Evolutionary conservation across 768 basidiomycete species (phyloP).

Genomic region (Suillus subaureus): DNA sequence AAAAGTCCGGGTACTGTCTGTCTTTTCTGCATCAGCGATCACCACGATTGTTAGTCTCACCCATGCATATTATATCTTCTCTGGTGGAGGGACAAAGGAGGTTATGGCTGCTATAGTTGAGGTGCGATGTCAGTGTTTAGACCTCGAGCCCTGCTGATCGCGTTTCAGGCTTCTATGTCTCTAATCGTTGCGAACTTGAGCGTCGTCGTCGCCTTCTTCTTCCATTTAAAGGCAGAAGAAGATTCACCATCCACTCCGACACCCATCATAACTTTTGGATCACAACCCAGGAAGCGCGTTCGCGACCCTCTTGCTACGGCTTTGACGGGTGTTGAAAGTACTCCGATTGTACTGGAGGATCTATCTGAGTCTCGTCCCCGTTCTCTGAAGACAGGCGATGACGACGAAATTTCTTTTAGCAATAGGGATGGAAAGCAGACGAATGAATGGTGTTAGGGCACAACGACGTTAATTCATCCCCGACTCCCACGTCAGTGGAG

Average conservation of each 20-base stretch:
- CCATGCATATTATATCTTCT: slow-evolving; percentile 40
- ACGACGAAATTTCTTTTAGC: background rate
- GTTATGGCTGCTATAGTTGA: background rate
- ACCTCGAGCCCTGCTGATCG: background rate
- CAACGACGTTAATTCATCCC: background rate
- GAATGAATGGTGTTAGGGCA: background rate
- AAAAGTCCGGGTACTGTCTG: slow-evolving; percentile 40
- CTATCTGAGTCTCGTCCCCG: background rate
- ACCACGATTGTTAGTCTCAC: slow-evolving; percentile 48
- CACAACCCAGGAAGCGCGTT: background rate
- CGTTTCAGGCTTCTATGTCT: background rate
- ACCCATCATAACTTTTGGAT: background rate
- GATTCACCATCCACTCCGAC: background rate
- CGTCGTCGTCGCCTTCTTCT: background rate
- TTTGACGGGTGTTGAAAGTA: background rate
- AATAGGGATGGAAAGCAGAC: background rate
- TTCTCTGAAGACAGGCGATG: background rate
- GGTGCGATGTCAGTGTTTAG: background rate
- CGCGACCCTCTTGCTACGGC: background rate
- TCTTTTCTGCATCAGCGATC: slow-evolving; percentile 57
- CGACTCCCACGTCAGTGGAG: no score
- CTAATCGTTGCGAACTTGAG: background rate
- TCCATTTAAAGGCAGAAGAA: background rate
- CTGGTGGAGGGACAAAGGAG: background rate
- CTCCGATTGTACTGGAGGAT: background rate